Percentiles rank a stretch among this genome's conserved stretches.
Conservation (phyloP, 345 rosid species). For the Murraya koenigii region DNA sequence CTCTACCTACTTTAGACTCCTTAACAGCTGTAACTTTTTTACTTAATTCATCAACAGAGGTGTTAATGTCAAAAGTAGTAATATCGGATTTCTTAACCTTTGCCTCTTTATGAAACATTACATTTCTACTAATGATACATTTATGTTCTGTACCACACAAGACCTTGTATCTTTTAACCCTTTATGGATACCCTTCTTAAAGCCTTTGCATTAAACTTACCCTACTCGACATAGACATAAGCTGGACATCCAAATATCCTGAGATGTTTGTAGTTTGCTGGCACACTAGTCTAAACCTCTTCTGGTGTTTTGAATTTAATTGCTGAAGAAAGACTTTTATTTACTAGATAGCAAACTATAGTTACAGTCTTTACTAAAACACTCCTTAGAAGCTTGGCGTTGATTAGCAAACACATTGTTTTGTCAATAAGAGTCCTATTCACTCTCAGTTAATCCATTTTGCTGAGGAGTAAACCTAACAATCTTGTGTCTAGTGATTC, state of each 20-base stretch:
- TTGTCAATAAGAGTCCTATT: background rate
- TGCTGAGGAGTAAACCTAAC: too few relatives aligned
- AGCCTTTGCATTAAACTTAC: too few relatives aligned
- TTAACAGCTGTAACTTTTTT: accelerated
- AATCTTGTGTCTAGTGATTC: background rate
- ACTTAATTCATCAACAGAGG: too few relatives aligned
- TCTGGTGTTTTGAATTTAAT: background rate
- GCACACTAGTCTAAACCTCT: accelerated
- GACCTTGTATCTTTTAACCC: too few relatives aligned
- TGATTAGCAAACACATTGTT: background rate
- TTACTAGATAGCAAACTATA: background rate
- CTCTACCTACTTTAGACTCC: background rate
- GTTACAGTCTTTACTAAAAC: background rate
- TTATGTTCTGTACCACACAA: too few relatives aligned
- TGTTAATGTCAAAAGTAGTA: too few relatives aligned
- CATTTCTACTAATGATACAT: too few relatives aligned
- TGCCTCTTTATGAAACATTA: too few relatives aligned
- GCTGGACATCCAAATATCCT: background rate
- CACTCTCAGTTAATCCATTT: accelerated
- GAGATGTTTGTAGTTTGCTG: background rate
- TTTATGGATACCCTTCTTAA: too few relatives aligned
- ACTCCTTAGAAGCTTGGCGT: background rate
- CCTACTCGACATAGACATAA: background rate
- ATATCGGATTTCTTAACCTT: too few relatives aligned
- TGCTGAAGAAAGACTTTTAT: accelerated